Evolutionary conservation across 805 yeast species (phyloP).

Genomic region (Hanseniaspora clermontiae): DNA sequence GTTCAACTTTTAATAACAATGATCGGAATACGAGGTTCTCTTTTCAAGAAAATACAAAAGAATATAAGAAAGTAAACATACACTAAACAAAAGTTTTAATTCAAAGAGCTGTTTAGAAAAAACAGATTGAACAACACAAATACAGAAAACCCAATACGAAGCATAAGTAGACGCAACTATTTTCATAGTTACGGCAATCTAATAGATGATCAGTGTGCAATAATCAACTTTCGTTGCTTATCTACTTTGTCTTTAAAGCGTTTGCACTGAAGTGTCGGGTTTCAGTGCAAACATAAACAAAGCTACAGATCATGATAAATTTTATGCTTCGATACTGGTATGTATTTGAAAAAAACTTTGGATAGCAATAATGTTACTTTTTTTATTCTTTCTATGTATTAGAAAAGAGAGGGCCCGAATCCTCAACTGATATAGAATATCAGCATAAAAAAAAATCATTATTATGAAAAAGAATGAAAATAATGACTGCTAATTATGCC

Average conservation of each 20-base stretch:
- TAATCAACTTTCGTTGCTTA: background rate
- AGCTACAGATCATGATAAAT: background rate
- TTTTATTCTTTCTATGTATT: background rate
- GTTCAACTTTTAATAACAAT: background rate
- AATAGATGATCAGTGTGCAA: background rate
- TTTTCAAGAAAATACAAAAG: background rate
- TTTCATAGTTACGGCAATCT: too few species aligned
- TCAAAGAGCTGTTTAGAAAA: too few species aligned
- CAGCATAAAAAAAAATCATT: background rate
- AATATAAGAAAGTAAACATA: background rate
- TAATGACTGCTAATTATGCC: background rate
- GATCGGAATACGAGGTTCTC: background rate
- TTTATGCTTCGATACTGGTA: background rate
- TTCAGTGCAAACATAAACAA: slow-evolving; percentile 43
- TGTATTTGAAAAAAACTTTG: too few species aligned
- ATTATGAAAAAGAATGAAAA: background rate
- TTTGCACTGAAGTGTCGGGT: slow-evolving; percentile 71
- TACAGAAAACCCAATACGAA: background rate
- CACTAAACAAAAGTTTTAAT: background rate
- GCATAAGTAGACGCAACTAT: background rate
- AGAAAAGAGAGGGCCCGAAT: slow-evolving; percentile 57
- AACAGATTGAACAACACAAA: background rate
- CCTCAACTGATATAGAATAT: slow-evolving; percentile 23
- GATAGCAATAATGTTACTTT: background rate
- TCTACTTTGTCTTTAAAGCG: slow-evolving; percentile 5